phyloP scores from a whole-genome alignment of 768 basidiomycete genomes.

The Russula griseocarnosa region DNA sequence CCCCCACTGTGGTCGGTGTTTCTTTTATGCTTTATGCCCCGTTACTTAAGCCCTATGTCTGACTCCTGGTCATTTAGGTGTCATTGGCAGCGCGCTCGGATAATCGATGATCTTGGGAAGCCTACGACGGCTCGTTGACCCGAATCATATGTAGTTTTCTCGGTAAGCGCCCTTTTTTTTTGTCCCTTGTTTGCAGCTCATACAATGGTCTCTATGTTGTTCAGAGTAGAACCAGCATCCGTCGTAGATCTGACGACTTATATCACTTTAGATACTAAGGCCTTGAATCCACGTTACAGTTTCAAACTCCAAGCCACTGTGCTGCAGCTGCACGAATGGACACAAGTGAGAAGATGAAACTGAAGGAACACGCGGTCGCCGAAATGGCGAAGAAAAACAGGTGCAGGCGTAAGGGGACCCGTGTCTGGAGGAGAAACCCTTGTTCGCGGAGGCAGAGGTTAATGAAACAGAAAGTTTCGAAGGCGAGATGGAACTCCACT shows the following conservation, averaged over 20 bases:
- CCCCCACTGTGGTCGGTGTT: constrained; percentile 14
- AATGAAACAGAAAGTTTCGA: constrained; percentile 3
- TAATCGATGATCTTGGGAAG: constrained; percentile 29
- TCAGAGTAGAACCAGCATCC: constrained; percentile 18
- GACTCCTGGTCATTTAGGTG: neutral
- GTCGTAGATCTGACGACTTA: constrained; percentile 27
- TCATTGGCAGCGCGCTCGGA: constrained; percentile 30
- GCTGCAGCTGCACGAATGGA: constrained; percentile 22
- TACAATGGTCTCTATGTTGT: neutral
- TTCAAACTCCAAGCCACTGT: constrained; percentile 16
- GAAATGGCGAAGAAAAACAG: neutral
- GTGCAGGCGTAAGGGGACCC: no score
- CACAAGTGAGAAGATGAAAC: constrained; percentile 17
- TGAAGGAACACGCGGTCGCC: neutral
- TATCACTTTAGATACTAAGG: constrained; percentile 5
- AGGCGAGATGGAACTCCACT: constrained; percentile 25
- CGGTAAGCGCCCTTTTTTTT: neutral
- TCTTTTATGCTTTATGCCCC: neutral
- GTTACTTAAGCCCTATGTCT: neutral
- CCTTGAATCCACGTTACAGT: neutral
- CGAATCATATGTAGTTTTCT: constrained; percentile 16
- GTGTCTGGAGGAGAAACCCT: neutral
- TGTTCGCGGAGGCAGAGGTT: constrained; percentile 4
- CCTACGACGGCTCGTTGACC: constrained; percentile 28
- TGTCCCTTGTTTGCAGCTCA: neutral